phyloP scores from a whole-genome alignment of 306 rosid genomes.

The Comarum palustre region DNA sequence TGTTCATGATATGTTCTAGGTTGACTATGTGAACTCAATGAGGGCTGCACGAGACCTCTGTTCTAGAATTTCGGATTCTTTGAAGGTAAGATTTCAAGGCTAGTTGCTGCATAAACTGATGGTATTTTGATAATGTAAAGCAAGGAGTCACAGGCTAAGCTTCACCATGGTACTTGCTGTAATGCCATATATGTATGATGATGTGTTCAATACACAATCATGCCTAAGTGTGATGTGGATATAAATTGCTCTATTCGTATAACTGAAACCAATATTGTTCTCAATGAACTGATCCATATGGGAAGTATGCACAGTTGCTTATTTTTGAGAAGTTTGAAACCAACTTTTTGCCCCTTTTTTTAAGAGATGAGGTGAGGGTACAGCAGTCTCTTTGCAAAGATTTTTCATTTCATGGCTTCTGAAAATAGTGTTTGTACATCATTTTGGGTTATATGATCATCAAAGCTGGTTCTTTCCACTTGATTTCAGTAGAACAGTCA shows the following conservation, averaged over 20 bases:
- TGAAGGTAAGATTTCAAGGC: conserved; percentile 53
- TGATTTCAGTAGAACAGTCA: background rate
- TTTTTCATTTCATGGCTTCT: background rate
- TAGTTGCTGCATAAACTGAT: background rate
- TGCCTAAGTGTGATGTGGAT: background rate
- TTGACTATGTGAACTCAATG: conserved; percentile 83
- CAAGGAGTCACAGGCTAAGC: background rate
- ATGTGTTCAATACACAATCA: background rate
- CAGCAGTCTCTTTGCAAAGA: background rate
- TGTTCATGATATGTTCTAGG: conserved; percentile 39
- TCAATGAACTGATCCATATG: background rate
- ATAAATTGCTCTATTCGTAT: background rate
- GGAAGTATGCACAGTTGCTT: background rate
- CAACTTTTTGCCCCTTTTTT: background rate
- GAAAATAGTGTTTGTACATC: background rate
- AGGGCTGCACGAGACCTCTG: conserved; percentile 94
- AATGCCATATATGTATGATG: background rate
- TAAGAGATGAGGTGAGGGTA: background rate
- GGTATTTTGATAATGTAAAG: background rate
- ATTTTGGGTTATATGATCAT: background rate
- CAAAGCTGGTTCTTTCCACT: background rate
- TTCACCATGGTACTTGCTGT: background rate
- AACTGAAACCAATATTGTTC: background rate
- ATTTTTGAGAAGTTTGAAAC: background rate
- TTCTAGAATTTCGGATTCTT: conserved; percentile 80